Percentiles rank a stretch among this genome's conserved stretches.
phyloP scores from a whole-genome alignment of 257 asterid species.

The Eustoma russellianum region DNA sequence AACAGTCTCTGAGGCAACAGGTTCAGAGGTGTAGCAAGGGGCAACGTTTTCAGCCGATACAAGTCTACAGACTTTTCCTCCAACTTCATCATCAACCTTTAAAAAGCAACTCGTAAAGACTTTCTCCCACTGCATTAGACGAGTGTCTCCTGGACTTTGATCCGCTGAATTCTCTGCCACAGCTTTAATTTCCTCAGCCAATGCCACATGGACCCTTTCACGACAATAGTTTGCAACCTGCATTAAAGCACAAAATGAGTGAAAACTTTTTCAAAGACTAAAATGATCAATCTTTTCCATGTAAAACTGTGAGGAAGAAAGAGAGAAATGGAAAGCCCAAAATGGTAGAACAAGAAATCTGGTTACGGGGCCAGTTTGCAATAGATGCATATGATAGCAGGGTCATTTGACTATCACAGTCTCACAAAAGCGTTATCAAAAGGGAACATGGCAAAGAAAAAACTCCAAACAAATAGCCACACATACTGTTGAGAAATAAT shows the following conservation, averaged over 20 bases:
- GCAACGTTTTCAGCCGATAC: constrained; percentile 16
- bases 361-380: neutral
- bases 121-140: constrained; percentile 57
- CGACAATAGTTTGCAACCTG: constrained; percentile 79
- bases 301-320: neutral
- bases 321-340: neutral
- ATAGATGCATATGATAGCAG: neutral
- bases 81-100: constrained; percentile 70
- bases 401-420: too few species aligned
- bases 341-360: neutral
- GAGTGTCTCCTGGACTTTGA: constrained; percentile 33
- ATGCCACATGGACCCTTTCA: constrained; percentile 57
- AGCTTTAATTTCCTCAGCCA: constrained; percentile 44
- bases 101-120: constrained; percentile 56
- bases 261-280: too few species aligned
- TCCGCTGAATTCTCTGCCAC: constrained; percentile 24
- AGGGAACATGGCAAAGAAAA: too few species aligned
- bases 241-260: neutral
- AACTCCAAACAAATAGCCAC: too few species aligned
- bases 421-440: too few species aligned
- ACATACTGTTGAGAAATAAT: too few species aligned
- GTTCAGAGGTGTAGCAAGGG: constrained; percentile 23
- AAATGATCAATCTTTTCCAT: too few species aligned
- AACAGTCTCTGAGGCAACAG: constrained; percentile 67
- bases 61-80: constrained; percentile 40